Percentiles rank a stretch among this genome's conserved stretches.
phyloP scores from a whole-genome alignment of 176 grass and related monocot genomes.

The Thinopyrum elongatum region DNA sequence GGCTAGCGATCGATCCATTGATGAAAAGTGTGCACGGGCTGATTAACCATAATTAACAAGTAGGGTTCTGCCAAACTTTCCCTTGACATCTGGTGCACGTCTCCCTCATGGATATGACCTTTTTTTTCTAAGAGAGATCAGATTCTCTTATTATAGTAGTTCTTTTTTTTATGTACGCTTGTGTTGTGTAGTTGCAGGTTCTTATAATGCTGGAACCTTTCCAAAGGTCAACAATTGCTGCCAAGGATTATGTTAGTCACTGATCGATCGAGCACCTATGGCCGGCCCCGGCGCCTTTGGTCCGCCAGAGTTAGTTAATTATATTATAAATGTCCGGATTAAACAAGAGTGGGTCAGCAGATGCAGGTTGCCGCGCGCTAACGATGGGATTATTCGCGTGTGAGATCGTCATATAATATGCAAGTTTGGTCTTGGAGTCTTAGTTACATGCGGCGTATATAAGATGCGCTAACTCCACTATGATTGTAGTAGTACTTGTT shows the following conservation, averaged over 20 bases:
- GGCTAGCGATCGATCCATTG: neutral
- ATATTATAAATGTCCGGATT: neutral
- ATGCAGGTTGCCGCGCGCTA: neutral
- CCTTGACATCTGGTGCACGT: constrained; percentile 39
- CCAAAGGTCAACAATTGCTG: constrained; percentile 54
- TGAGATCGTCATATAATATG: neutral
- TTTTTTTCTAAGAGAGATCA: constrained; percentile 1
- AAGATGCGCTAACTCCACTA: neutral
- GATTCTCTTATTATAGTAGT: constrained; percentile 5
- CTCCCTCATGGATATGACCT: constrained; percentile 28
- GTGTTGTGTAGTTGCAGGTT: constrained; percentile 6
- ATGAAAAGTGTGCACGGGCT: neutral
- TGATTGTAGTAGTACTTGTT: constrained; percentile 1
- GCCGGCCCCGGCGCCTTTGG: neutral
- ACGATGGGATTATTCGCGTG: constrained; percentile 16
- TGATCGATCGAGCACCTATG: neutral
- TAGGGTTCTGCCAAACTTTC: constrained; percentile 34
- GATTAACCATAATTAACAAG: constrained; percentile 36
- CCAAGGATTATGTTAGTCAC: constrained; percentile 23
- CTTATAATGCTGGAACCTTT: constrained; percentile 28
- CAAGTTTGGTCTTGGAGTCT: neutral
- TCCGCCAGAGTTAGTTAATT: neutral
- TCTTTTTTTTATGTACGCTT: neutral
- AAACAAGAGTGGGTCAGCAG: neutral
- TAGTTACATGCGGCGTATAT: neutral